Percentiles rank a stretch among this genome's conserved stretches.
These are phyloP conservation scores for Panus rudis DNA, from an alignment of 768 basidiomycete species.

Conservation along the genomic window DNA sequence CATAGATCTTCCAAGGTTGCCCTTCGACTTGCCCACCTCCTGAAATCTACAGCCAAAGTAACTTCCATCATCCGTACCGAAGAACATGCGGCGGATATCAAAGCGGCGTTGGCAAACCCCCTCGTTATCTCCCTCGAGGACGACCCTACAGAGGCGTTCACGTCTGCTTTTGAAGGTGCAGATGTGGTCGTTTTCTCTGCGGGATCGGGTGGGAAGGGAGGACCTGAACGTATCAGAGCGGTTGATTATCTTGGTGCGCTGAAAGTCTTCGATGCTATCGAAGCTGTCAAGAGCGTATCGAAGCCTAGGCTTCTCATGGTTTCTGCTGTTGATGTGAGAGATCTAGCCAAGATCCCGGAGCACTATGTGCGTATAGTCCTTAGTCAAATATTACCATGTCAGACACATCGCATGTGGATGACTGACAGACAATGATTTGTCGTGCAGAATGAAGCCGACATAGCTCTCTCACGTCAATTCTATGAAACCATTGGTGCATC, in stretches of 20 bases:
- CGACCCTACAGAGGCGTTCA: constrained; percentile 37
- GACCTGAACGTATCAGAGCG: constrained; percentile 43
- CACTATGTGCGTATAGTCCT: constrained; percentile 54
- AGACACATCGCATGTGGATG: no score
- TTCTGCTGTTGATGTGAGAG: constrained; percentile 50
- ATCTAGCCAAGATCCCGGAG: constrained; percentile 38
- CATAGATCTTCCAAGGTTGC: constrained; percentile 33
- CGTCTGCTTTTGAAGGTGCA: constrained; percentile 34
- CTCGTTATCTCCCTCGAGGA: constrained; percentile 53
- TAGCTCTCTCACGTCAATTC: no score
- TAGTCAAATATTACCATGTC: no score
- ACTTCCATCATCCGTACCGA: constrained; percentile 49
- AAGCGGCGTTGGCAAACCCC: constrained; percentile 31
- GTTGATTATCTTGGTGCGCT: constrained; percentile 61
- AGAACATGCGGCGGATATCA: constrained; percentile 42
- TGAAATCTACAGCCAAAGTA: constrained; percentile 28
- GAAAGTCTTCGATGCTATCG: constrained; percentile 66
- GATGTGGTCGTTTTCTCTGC: constrained; percentile 35
- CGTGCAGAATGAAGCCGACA: no score
- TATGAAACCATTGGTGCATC: no score
- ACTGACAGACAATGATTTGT: no score
- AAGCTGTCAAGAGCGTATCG: constrained; percentile 35
- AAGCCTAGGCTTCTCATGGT: constrained; percentile 53
- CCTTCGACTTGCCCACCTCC: constrained; percentile 41
- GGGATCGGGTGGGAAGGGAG: constrained; percentile 53